Evolutionary conservation across 2,329 filamentous ascomycete genomes (phyloP).

Genomic region (Apiospora koreana): DNA sequence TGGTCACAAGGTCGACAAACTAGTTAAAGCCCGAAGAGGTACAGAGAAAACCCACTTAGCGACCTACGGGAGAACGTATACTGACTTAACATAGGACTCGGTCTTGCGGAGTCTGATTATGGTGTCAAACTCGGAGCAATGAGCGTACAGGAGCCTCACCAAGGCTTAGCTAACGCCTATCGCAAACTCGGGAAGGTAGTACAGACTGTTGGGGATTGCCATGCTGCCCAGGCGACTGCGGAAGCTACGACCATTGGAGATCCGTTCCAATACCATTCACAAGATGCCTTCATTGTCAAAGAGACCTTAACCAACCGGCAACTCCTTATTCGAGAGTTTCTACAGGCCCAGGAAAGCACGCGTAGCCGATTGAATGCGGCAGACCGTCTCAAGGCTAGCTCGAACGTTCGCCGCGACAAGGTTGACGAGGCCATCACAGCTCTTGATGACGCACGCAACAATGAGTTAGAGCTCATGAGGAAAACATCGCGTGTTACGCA

Average conservation of each 20-base stretch:
- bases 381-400: slow-evolving; percentile 83
- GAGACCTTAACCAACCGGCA: slow-evolving; percentile 97
- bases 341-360: slow-evolving; percentile 86
- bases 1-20: slow-evolving; percentile 93
- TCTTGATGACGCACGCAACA: slow-evolving; percentile 81
- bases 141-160: slow-evolving; percentile 87
- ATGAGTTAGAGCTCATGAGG: slow-evolving; percentile 78
- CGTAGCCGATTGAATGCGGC: slow-evolving; percentile 82
- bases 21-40: slow-evolving; percentile 93
- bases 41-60: slow-evolving; percentile 25
- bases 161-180: slow-evolving; percentile 85
- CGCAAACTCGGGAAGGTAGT: slow-evolving; percentile 93
- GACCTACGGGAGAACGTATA: not conserved
- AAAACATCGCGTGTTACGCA: slow-evolving; percentile 89
- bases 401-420: slow-evolving; percentile 88
- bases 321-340: slow-evolving; percentile 88
- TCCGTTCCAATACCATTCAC: slow-evolving; percentile 90
- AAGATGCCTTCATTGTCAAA: slow-evolving; percentile 96
- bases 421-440: slow-evolving; percentile 95
- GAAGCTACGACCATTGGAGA: slow-evolving; percentile 95
- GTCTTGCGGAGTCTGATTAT: slow-evolving; percentile 88
- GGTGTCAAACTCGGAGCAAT: slow-evolving; percentile 87
- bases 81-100: slow-evolving; percentile 65
- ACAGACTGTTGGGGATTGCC: slow-evolving; percentile 91
- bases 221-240: slow-evolving; percentile 93